phyloP scores from a whole-genome alignment of 176 grass and related monocot species.

The Juncus inflexus region DNA sequence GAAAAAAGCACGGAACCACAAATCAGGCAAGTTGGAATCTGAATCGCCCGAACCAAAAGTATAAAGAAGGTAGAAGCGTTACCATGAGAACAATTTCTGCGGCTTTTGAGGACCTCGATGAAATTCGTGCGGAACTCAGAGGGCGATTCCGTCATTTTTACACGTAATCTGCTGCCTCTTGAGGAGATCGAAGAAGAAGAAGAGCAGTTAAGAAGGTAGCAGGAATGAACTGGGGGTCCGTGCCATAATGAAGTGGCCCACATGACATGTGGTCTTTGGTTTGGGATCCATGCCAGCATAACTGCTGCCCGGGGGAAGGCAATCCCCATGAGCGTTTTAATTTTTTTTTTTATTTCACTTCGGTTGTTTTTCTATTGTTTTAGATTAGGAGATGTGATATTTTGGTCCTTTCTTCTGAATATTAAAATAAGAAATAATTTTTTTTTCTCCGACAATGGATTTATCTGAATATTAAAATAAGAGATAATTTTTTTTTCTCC shows the following conservation, averaged over 20 bases:
- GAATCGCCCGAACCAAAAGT: not conserved
- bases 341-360: too few relatives aligned
- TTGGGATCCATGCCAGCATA: slow-evolving; percentile 22
- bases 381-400: too few relatives aligned
- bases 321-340: not conserved
- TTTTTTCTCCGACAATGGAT: too few relatives aligned
- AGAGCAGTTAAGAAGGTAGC: not conserved
- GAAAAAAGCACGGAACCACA: too few relatives aligned
- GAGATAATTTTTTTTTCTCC: too few relatives aligned
- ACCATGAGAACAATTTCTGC: slow-evolving; percentile 37
- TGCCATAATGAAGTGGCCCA: slow-evolving; percentile 14
- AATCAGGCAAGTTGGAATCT: not conserved
- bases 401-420: too few relatives aligned
- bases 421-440: too few relatives aligned
- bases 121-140: slow-evolving; percentile 37
- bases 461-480: too few relatives aligned
- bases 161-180: not conserved
- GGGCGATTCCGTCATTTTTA: slow-evolving; percentile 30
- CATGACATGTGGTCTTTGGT: not conserved
- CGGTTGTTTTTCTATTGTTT: too few relatives aligned
- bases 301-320: slow-evolving; percentile 5
- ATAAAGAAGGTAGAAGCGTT: not conserved
- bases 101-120: slow-evolving; percentile 46
- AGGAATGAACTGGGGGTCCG: not conserved
- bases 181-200: not conserved